phyloP scores from a whole-genome alignment of 2,329 filamentous ascomycete species.

The Mollisia scopiformis region DNA sequence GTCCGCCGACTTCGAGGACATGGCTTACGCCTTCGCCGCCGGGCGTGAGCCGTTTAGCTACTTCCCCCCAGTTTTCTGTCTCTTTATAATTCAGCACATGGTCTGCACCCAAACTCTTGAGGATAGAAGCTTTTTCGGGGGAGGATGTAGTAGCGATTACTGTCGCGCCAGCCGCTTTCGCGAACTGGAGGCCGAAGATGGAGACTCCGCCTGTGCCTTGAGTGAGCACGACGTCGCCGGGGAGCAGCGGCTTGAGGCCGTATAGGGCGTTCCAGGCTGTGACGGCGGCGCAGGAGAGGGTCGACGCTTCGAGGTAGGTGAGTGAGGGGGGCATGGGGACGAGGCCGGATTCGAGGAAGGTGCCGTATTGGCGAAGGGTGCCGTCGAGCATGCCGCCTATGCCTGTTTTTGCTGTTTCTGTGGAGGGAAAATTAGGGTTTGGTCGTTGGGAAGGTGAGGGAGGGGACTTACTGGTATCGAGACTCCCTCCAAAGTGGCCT shows the following conservation, averaged over 20 bases:
- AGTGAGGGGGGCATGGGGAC: conserved; percentile 58
- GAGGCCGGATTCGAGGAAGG: conserved; percentile 59
- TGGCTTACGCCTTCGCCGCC: conserved; percentile 43
- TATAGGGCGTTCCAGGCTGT: conserved; percentile 63
- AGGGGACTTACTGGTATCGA: conserved; percentile 12
- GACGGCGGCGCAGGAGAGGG: conserved; percentile 54
- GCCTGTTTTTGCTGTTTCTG: conserved; percentile 44
- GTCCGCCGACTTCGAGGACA: conserved; percentile 48
- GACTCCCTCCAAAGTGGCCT: conserved; percentile 40
- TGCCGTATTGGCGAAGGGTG: conserved; percentile 51
- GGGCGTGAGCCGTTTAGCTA: conserved; percentile 40
- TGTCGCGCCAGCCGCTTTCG: conserved; percentile 43
- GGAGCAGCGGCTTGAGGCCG: conserved; percentile 43
- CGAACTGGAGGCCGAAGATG: conserved; percentile 43
- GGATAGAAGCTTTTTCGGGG: conserved; percentile 38
- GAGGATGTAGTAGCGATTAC: conserved; percentile 48
- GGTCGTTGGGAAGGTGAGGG: neutral
- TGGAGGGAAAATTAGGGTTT: neutral
- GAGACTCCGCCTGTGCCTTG: conserved; percentile 48
- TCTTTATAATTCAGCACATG: conserved; percentile 49
- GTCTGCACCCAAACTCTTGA: conserved; percentile 45
- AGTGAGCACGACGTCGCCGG: conserved; percentile 43
- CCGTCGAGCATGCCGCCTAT: conserved; percentile 57
- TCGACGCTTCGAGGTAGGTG: conserved; percentile 49
- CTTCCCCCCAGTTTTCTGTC: conserved; percentile 43